These are phyloP conservation scores for Erysimum cheiri DNA, from an alignment of 441 rosid genomes.

Conservation along the genomic window DNA sequence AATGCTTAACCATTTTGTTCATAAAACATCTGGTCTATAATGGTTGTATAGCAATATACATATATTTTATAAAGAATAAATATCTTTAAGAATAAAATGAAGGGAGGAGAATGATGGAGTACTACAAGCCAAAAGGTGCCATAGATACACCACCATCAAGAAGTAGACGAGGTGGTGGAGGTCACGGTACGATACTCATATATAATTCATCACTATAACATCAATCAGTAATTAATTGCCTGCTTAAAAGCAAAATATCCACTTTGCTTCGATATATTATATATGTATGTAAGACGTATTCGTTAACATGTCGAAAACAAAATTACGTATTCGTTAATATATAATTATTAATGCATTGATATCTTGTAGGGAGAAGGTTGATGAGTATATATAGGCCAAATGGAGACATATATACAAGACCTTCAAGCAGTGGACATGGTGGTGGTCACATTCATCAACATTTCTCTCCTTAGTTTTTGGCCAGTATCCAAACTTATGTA, in stretches of 20 bases:
- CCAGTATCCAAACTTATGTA: not conserved
- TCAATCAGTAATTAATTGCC: not conserved
- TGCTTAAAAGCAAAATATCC: not conserved
- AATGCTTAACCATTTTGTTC: no score
- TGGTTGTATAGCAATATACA: not conserved
- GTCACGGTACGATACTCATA: not conserved
- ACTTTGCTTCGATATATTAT: not conserved
- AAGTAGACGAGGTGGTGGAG: constrained; percentile 19
- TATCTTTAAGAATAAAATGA: constrained; percentile 7
- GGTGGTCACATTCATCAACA: constrained; percentile 25
- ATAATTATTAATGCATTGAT: not conserved
- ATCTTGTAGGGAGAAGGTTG: constrained; percentile 22
- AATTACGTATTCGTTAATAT: not conserved
- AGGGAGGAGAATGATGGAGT: constrained; percentile 16
- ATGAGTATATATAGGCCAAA: constrained; percentile 23
- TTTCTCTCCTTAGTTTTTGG: constrained; percentile 7
- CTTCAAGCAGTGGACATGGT: constrained; percentile 26
- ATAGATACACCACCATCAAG: constrained; percentile 21
- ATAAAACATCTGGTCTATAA: not conserved
- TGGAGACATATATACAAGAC: constrained; percentile 10
- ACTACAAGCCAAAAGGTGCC: constrained; percentile 4
- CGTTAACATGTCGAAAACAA: no score
- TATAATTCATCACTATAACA: not conserved
- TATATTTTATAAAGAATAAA: not conserved
- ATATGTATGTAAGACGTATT: not conserved